Evolutionary conservation across 345 rosid genomes (phyloP).

Genomic region (Barbarea vulgaris): DNA sequence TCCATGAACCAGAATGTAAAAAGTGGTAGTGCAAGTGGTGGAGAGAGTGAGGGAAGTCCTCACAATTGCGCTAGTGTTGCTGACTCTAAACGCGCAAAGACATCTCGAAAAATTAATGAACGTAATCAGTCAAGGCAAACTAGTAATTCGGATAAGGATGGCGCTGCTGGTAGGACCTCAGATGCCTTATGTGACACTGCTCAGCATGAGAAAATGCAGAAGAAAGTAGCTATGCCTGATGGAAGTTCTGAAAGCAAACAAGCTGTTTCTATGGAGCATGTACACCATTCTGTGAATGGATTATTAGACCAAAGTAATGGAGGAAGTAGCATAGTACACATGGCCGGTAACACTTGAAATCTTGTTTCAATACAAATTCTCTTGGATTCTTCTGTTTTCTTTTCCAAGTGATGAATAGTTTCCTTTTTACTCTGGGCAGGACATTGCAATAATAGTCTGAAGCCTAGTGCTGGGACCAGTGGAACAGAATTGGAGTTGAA

Average conservation of each 20-base stretch:
- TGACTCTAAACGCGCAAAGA: conserved; percentile 46
- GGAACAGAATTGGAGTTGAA: conserved; percentile 55
- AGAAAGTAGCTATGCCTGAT: conserved; percentile 46
- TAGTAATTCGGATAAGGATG: conserved; percentile 18
- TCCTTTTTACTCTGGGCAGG: conserved; percentile 49
- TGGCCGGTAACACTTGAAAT: conserved; percentile 9
- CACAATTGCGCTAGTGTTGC: conserved; percentile 42
- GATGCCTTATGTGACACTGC: conserved; percentile 30
- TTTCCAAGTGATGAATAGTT: conserved; percentile 7
- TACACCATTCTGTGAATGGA: conserved; percentile 8
- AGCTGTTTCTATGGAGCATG: not conserved
- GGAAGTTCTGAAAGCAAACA: conserved; percentile 43
- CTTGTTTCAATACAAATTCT: conserved; percentile 4
- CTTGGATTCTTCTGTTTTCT: conserved; percentile 2
- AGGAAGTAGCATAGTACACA: conserved; percentile 11
- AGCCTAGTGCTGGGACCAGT: conserved; percentile 50
- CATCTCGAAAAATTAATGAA: conserved; percentile 58
- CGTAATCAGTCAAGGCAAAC: conserved; percentile 56
- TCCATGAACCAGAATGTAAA: conserved; percentile 53
- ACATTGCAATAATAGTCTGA: conserved; percentile 48
- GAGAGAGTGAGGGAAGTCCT: conserved; percentile 66
- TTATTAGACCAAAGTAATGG: conserved; percentile 25
- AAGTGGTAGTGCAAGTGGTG: conserved; percentile 49
- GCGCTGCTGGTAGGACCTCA: conserved; percentile 36
- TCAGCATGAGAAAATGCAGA: conserved; percentile 45